These are phyloP conservation scores for Austroboletus niveus DNA, from an alignment of 1,284 basidiomycete species.

Conservation along the genomic window DNA sequence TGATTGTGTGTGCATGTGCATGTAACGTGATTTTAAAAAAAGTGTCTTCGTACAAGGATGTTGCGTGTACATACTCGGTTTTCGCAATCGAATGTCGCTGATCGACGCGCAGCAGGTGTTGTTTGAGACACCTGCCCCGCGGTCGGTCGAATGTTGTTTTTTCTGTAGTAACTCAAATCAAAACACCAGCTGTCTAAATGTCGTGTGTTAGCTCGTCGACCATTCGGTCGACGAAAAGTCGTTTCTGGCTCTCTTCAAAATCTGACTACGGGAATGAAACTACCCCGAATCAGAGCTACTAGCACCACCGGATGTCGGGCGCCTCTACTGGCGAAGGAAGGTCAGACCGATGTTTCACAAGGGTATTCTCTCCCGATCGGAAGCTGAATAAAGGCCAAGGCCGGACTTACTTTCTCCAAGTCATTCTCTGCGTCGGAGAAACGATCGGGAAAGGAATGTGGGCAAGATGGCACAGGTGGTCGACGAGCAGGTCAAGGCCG, in stretches of 20 bases:
- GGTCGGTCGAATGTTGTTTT: conserved; percentile 52
- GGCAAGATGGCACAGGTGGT: conserved; percentile 81
- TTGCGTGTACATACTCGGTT: conserved; percentile 36
- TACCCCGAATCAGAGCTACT: too few species aligned
- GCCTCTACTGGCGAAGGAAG: conserved; percentile 97
- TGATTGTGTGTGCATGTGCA: conserved; percentile 39
- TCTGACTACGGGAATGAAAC: too few species aligned
- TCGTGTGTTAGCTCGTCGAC: conserved; percentile 1
- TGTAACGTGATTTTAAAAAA: conserved; percentile 12
- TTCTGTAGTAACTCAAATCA: neutral
- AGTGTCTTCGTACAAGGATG: conserved; percentile 17
- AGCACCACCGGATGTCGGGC: conserved; percentile 73
- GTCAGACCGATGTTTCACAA: conserved; percentile 36
- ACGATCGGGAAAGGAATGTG: conserved; percentile 86
- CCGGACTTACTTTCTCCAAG: conserved; percentile 70
- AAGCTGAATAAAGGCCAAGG: conserved; percentile 70
- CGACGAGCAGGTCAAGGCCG: conserved; percentile 80
- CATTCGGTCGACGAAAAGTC: too few species aligned
- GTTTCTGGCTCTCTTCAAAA: too few species aligned
- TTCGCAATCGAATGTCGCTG: conserved; percentile 61
- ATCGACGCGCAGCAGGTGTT: conserved; percentile 75
- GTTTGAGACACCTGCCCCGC: conserved; percentile 59
- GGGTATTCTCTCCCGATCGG: neutral
- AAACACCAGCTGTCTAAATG: neutral
- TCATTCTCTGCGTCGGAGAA: conserved; percentile 97